Percentiles rank a stretch among this genome's conserved stretches.
Evolutionary conservation across 1,284 basidiomycete genomes (phyloP).

Genomic region (Ceraceosorus guamensis): DNA sequence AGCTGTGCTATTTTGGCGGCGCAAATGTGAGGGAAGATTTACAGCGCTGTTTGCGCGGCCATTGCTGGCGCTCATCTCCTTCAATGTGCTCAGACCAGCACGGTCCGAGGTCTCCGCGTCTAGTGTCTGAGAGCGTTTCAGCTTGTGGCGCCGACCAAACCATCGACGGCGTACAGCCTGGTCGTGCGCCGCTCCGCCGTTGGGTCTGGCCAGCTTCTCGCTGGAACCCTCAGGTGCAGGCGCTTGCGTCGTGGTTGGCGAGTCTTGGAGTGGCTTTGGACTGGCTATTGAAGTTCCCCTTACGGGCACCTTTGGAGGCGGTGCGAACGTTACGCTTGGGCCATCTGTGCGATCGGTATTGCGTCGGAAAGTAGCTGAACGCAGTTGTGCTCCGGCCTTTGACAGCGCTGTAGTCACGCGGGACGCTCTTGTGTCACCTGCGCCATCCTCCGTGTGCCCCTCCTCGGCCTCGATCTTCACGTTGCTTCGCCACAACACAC

Average conservation of each 20-base stretch:
- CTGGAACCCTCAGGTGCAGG: neutral
- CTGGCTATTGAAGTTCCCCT: neutral
- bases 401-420: conserved; percentile 21
- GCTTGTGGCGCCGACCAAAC: neutral
- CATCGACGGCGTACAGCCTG: neutral
- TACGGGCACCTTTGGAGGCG: neutral
- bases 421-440: conserved; percentile 1
- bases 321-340: neutral
- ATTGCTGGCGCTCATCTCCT: neutral
- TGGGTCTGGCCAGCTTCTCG: neutral
- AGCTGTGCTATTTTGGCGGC: neutral
- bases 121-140: neutral
- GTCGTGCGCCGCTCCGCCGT: neutral
- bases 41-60: conserved; percentile 11
- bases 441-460: neutral
- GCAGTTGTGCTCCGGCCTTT: conserved; percentile 5
- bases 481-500: conserved; percentile 42
- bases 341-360: neutral
- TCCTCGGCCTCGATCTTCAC: conserved; percentile 14
- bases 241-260: neutral
- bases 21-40: conserved; percentile 17
- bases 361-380: neutral
- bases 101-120: neutral
- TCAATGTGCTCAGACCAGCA: neutral
- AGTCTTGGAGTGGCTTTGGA: neutral